Conservation (phyloP, 352 stramenopile genomes). For the Pythium biforme region DNA sequence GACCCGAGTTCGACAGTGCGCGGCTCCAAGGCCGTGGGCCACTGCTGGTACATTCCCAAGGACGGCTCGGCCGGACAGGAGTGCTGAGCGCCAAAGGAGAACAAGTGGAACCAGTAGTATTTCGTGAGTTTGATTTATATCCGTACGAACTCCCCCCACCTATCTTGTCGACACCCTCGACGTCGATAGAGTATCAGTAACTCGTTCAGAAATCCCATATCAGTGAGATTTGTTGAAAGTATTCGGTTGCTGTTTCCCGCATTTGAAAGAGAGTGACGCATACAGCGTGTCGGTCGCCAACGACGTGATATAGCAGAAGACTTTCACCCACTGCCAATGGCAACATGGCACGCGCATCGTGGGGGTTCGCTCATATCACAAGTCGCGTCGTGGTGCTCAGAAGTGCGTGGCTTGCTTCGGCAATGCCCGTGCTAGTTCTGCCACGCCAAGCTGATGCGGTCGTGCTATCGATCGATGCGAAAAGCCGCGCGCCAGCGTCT, state of each 20-base stretch:
- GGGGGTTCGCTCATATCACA: too few species aligned
- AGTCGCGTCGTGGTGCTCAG: too few species aligned
- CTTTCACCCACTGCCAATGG: too few species aligned
- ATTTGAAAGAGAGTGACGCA: too few species aligned
- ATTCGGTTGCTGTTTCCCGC: too few species aligned
- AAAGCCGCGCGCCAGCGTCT: background rate
- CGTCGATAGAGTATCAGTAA: background rate
- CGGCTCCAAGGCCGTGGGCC: conserved; percentile 26
- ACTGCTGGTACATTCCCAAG: conserved; percentile 53
- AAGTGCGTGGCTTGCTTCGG: background rate
- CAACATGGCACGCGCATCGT: too few species aligned
- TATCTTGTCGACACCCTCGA: background rate
- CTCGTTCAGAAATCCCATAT: too few species aligned
- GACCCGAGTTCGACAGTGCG: conserved; percentile 20
- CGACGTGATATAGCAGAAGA: background rate
- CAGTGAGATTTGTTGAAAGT: too few species aligned
- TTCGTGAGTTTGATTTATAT: background rate
- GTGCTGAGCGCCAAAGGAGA: conserved; percentile 15
- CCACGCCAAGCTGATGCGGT: background rate
- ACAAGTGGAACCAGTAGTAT: too few species aligned
- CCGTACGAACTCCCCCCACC: background rate
- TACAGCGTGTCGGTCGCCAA: background rate
- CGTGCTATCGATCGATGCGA: background rate
- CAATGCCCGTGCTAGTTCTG: background rate
- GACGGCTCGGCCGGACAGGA: conserved; percentile 32